Evolutionary conservation across 495 filamentous ascomycete species (phyloP).

Genomic region (Penicillium canescens): DNA sequence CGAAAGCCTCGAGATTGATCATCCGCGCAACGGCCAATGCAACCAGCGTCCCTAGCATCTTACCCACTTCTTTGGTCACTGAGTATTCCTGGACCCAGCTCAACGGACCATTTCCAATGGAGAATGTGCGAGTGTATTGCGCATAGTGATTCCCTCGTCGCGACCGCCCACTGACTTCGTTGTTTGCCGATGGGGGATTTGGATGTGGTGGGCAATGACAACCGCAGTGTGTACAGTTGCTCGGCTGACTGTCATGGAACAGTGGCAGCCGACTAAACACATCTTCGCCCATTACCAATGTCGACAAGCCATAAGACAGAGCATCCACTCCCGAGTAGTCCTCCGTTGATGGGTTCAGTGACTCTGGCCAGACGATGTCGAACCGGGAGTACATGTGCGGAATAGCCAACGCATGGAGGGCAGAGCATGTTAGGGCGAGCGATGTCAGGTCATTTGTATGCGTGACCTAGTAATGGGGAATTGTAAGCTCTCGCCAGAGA

Average conservation of each 20-base stretch:
- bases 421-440: slow-evolving; percentile 78
- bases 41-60: slow-evolving; percentile 92
- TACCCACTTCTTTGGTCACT: slow-evolving; percentile 85
- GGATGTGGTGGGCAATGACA: slow-evolving; percentile 22
- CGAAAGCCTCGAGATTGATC: slow-evolving; percentile 85
- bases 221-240: slow-evolving; percentile 39
- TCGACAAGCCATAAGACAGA: slow-evolving; percentile 86
- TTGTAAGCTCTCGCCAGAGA: slow-evolving; percentile 7
- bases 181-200: slow-evolving; percentile 14
- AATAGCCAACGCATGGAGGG: slow-evolving; percentile 77
- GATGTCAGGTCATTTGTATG: slow-evolving; percentile 87
- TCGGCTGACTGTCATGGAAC: slow-evolving; percentile 2
- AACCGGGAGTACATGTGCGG: slow-evolving; percentile 91
- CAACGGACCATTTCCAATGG: slow-evolving; percentile 80
- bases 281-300: slow-evolving; percentile 77
- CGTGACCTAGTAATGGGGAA: slow-evolving; percentile 58
- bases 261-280: slow-evolving; percentile 54
- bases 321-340: slow-evolving; percentile 81
- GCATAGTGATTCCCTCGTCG: slow-evolving; percentile 79
- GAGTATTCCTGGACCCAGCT: slow-evolving; percentile 87
- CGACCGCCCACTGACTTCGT: slow-evolving; percentile 7
- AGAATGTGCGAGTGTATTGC: slow-evolving; percentile 84
- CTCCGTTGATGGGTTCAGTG: slow-evolving; percentile 54
- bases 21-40: slow-evolving; percentile 82
- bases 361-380: slow-evolving; percentile 93